Conservation (phyloP, 1,139 yeast species). For the Lizanozyma gosingica region DNA sequence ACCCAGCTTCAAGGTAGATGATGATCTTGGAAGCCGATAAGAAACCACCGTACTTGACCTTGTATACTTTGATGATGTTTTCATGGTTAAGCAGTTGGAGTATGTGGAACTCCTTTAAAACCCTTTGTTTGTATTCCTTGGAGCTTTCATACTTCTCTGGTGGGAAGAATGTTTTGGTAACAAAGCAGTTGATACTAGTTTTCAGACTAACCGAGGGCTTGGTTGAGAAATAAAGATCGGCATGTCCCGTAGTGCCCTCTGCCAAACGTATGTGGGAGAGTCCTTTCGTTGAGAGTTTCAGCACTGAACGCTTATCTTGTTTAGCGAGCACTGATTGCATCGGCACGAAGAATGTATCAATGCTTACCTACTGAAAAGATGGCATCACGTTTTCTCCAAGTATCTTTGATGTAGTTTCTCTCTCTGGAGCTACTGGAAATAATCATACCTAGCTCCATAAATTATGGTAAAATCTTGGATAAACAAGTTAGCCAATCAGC, state of each 20-base stretch:
- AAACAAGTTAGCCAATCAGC: no score
- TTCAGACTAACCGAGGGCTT: not conserved
- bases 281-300: not conserved
- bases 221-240: not conserved
- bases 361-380: no score
- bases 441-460: no score
- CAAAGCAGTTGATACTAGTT: not conserved
- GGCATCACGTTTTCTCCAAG: no score
- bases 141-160: constrained; percentile 28
- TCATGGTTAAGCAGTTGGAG: constrained; percentile 20
- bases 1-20: constrained; percentile 28
- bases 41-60: constrained; percentile 13
- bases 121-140: constrained; percentile 25
- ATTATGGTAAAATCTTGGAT: no score
- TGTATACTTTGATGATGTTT: constrained; percentile 25
- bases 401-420: no score
- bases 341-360: no score
- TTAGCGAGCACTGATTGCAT: no score
- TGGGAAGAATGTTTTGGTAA: constrained; percentile 23
- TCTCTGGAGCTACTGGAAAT: no score
- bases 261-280: not conserved
- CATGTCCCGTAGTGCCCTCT: not conserved
- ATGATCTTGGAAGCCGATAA: constrained; percentile 8
- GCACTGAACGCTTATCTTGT: no score
- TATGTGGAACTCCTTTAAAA: constrained; percentile 28